phyloP scores from a whole-genome alignment of 345 rosid genomes.

The Anacardium occidentale region DNA sequence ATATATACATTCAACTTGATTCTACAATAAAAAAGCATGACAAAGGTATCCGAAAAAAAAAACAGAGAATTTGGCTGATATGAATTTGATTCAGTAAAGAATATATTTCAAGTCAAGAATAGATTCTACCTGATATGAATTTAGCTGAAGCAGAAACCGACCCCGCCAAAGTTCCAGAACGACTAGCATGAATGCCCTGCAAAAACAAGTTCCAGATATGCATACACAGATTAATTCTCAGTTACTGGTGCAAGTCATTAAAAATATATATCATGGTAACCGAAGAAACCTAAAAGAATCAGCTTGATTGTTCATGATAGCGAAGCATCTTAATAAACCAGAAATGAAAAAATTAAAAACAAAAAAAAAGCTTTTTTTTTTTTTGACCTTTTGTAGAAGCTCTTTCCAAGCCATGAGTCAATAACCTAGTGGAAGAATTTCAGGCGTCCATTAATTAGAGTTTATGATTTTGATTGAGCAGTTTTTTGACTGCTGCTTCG shows the following conservation, averaged over 20 bases:
- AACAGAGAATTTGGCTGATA: too few relatives aligned
- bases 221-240: not conserved
- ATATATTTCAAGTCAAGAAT: too few relatives aligned
- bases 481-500: not conserved
- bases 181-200: conserved; percentile 48
- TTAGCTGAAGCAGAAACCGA: conserved; percentile 30
- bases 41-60: too few relatives aligned
- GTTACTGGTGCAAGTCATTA: not conserved
- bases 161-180: conserved; percentile 36
- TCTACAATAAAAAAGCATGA: not conserved
- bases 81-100: too few relatives aligned
- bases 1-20: too few relatives aligned
- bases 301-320: not conserved
- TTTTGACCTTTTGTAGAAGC: conserved; percentile 42
- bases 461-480: not conserved
- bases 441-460: not conserved
- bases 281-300: not conserved
- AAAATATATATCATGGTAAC: not conserved
- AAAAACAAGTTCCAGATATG: conserved; percentile 13
- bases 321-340: not conserved
- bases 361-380: not conserved
- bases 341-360: not conserved
- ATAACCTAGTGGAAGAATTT: not conserved
- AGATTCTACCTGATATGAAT: conserved; percentile 36
- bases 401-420: conserved; percentile 61